Evolutionary conservation across 352 stramenopile species (phyloP).

Genomic region (Saprolegnia diclina): DNA sequence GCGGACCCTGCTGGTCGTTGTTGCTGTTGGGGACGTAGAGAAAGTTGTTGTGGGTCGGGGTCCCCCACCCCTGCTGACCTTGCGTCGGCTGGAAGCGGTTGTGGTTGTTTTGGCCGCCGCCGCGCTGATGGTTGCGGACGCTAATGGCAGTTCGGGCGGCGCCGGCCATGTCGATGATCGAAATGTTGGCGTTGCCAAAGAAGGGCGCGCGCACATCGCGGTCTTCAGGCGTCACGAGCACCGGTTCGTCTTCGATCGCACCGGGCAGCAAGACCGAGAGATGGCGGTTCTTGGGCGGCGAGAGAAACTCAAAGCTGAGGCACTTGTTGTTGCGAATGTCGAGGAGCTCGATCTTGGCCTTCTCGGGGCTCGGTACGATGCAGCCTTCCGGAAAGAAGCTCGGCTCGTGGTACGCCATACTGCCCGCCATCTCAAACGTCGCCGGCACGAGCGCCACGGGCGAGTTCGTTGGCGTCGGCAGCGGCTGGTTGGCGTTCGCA

Average conservation of each 20-base stretch:
- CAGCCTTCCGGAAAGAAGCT: constrained; percentile 68
- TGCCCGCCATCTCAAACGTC: constrained; percentile 40
- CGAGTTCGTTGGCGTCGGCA: constrained; percentile 37
- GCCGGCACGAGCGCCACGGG: background rate
- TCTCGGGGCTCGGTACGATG: constrained; percentile 69
- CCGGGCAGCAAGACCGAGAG: constrained; percentile 53
- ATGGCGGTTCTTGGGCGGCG: constrained; percentile 47
- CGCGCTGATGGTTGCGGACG: constrained; percentile 37
- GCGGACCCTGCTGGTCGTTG: constrained; percentile 8
- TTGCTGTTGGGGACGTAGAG: background rate
- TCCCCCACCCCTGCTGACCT: constrained; percentile 7
- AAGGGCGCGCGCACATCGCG: constrained; percentile 68
- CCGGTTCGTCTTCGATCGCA: constrained; percentile 34
- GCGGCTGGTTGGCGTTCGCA: constrained; percentile 39
- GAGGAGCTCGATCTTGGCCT: constrained; percentile 55
- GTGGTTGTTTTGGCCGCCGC: constrained; percentile 26
- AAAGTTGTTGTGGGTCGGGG: constrained; percentile 11
- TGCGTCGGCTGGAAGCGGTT: constrained; percentile 7
- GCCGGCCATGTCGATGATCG: constrained; percentile 74
- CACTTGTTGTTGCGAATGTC: constrained; percentile 85
- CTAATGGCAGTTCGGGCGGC: constrained; percentile 46
- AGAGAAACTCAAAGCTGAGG: constrained; percentile 75
- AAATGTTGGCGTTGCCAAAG: constrained; percentile 80
- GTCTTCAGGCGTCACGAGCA: constrained; percentile 56
- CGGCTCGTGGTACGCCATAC: constrained; percentile 61